These are phyloP conservation scores for Phytopythium sindhum DNA, from an alignment of 352 stramenopile species.

Conservation along the genomic window DNA sequence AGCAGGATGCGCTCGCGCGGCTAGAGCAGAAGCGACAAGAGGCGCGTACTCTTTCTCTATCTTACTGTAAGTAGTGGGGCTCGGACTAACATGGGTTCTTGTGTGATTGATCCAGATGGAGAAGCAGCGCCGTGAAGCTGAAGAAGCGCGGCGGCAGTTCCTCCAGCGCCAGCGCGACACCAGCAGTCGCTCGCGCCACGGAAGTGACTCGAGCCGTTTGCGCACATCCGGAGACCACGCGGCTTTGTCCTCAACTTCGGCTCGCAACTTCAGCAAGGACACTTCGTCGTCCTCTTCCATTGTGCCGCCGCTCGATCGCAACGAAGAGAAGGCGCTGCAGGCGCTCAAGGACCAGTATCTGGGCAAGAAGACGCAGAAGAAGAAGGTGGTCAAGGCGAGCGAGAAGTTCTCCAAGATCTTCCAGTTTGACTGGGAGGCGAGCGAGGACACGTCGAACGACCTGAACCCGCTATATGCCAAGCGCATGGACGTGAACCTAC, in stretches of 20 bases:
- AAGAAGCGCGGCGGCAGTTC: conserved; percentile 61
- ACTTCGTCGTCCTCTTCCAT: conserved; percentile 12
- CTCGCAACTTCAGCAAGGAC: background rate
- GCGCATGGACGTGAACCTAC: conserved; percentile 85
- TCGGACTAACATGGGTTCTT: background rate
- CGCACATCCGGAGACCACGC: background rate
- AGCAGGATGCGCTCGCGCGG: conserved; percentile 67
- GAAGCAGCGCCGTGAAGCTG: conserved; percentile 44
- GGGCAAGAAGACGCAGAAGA: conserved; percentile 83
- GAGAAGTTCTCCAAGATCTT: conserved; percentile 94
- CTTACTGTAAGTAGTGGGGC: background rate
- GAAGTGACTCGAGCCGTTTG: conserved; percentile 10
- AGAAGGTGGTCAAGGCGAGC: conserved; percentile 89
- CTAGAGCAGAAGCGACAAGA: conserved; percentile 72
- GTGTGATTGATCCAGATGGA: conserved; percentile 30
- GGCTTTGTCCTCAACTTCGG: background rate
- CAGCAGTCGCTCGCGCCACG: conserved; percentile 15
- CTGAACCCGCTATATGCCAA: conserved; percentile 91
- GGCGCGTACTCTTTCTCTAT: conserved; percentile 11
- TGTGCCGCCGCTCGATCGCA: conserved; percentile 21
- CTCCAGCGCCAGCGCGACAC: conserved; percentile 46
- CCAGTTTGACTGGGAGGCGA: conserved; percentile 93
- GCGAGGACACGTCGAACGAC: conserved; percentile 89
- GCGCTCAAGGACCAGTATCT: conserved; percentile 89
- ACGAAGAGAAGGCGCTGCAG: conserved; percentile 75